Conservation (phyloP, 169 alveolate genomes). For the Plasmodium berghei region DNA sequence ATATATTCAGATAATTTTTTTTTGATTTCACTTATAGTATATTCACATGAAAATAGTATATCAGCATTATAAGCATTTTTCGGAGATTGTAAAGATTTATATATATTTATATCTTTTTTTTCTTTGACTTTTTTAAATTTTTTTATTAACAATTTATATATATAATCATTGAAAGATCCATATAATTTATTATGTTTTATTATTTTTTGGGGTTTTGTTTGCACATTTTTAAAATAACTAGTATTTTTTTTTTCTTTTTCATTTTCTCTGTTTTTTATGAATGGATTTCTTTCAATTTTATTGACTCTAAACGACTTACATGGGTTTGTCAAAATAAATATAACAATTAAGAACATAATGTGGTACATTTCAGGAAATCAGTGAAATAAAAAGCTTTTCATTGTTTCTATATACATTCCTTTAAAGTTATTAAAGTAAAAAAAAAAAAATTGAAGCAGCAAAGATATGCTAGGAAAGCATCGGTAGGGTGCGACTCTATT, state of each 20-base stretch:
- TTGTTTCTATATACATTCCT: neutral
- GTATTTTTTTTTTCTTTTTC: neutral
- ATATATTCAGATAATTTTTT: constrained; percentile 38
- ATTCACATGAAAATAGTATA: constrained; percentile 34
- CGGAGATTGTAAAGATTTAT: constrained; percentile 25
- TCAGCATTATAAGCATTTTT: constrained; percentile 40
- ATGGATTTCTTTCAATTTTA: too few species aligned
- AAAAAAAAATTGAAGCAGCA: neutral
- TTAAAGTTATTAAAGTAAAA: neutral
- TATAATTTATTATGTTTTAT: neutral
- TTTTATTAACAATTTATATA: constrained; percentile 36
- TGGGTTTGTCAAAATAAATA: too few species aligned
- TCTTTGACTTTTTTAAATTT: constrained; percentile 28
- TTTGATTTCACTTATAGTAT: constrained; percentile 32
- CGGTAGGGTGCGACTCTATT: too few species aligned
- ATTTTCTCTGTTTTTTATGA: too few species aligned
- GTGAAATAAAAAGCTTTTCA: too few species aligned
- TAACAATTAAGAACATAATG: too few species aligned
- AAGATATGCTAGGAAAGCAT: too few species aligned
- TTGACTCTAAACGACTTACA: too few species aligned
- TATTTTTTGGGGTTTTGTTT: neutral
- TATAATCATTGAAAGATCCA: constrained; percentile 63
- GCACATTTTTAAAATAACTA: neutral
- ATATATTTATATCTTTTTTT: constrained; percentile 11
- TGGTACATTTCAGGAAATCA: too few species aligned